A percentile compares a stretch with the other conserved stretches of the same genome.
These are phyloP conservation scores for Dioscorea zingiberensis DNA, from an alignment of 106 monocot species.

Conservation along the genomic window DNA sequence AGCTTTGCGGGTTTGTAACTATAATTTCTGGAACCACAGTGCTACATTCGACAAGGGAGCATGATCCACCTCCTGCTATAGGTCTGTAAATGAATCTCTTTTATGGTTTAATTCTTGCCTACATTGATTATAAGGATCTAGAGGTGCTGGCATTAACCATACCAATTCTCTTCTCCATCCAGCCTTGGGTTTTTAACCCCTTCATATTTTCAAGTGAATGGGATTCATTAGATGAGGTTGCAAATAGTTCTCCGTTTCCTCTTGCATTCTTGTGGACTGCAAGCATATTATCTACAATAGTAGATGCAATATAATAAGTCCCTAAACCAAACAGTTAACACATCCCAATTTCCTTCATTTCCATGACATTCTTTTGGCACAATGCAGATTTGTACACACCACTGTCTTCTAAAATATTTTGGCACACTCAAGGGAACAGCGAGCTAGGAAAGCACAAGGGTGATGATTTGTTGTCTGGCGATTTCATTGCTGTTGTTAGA, in stretches of 20 bases:
- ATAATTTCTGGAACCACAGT: slow-evolving; percentile 77
- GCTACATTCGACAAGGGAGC: slow-evolving; percentile 75
- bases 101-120: too few species aligned
- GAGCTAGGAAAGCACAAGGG: slow-evolving; percentile 34
- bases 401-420: slow-evolving; percentile 55
- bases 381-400: slow-evolving; percentile 57
- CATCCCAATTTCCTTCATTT: too few species aligned
- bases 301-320: too few species aligned
- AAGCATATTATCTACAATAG: neutral
- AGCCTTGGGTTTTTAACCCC: too few species aligned
- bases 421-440: slow-evolving; percentile 62
- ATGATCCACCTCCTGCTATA: slow-evolving; percentile 27
- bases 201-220: too few species aligned
- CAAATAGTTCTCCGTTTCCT: too few species aligned
- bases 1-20: slow-evolving; percentile 83
- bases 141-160: too few species aligned
- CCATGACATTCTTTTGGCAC: neutral
- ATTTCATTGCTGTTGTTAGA: slow-evolving; percentile 50
- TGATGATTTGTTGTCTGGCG: slow-evolving; percentile 37
- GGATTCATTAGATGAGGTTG: too few species aligned
- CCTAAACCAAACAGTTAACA: too few species aligned
- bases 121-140: too few species aligned
- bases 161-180: too few species aligned
- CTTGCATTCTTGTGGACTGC: too few species aligned
- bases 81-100: neutral